Conservation (phyloP, 495 filamentous ascomycete genomes). For the Penicillium daleae region DNA sequence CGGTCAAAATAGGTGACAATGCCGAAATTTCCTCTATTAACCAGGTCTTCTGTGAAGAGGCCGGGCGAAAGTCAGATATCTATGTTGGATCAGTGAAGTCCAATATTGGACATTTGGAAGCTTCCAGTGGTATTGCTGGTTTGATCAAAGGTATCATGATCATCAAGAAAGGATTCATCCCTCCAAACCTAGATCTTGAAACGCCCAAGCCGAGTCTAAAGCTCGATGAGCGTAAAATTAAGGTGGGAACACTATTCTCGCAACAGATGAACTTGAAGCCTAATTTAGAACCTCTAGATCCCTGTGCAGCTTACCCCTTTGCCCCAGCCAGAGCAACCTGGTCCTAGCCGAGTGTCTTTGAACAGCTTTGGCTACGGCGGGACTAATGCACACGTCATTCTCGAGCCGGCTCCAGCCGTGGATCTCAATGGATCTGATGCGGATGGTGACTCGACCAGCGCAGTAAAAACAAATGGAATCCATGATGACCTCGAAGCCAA, state of each 20-base stretch:
- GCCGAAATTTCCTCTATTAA: slow-evolving; percentile 6
- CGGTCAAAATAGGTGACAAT: not conserved
- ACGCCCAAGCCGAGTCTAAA: slow-evolving; percentile 12
- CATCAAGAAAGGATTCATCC: slow-evolving; percentile 22
- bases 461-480: not conserved
- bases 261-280: not conserved
- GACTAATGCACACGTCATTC: slow-evolving; percentile 18
- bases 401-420: not conserved
- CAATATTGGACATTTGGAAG: slow-evolving; percentile 34
- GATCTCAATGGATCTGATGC: not conserved
- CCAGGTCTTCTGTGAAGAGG: slow-evolving; percentile 3
- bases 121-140: slow-evolving; percentile 19
- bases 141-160: slow-evolving; percentile 31
- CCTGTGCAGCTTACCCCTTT: not conserved
- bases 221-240: slow-evolving; percentile 8
- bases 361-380: slow-evolving; percentile 21
- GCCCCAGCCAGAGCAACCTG: slow-evolving; percentile 10
- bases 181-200: not conserved
- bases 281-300: not conserved
- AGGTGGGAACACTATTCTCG: not conserved
- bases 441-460: not conserved
- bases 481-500: not conserved
- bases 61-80: slow-evolving; percentile 3
- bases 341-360: not conserved
- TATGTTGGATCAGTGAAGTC: slow-evolving; percentile 8